Evolutionary conservation across 257 asterid species (phyloP).

Genomic region (Euphrasia confusa): DNA sequence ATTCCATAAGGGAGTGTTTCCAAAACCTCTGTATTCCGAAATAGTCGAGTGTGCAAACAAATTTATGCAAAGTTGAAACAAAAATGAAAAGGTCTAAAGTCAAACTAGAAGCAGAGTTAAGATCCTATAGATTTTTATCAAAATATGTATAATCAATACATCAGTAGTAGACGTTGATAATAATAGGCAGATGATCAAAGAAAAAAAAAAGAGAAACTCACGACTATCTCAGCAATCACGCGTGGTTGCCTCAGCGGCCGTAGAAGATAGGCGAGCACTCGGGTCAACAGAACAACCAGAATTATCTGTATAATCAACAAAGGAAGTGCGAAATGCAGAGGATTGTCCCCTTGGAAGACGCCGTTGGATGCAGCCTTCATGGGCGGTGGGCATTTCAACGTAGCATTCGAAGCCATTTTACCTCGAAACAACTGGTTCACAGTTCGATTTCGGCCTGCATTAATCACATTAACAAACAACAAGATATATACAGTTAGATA

Average conservation of each 20-base stretch:
- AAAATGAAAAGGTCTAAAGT: background rate
- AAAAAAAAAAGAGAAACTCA: conserved; percentile 32
- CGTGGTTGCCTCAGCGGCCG: conserved; percentile 73
- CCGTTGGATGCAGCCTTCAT: conserved; percentile 84
- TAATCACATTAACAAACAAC: conserved; percentile 2
- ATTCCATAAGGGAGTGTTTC: background rate
- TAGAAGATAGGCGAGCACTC: conserved; percentile 57
- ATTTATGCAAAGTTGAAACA: too few species aligned
- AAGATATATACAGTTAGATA: background rate
- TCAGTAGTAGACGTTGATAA: background rate
- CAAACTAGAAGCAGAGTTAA: background rate
- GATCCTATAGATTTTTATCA: too few species aligned
- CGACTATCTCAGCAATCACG: conserved; percentile 75
- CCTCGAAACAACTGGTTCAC: background rate
- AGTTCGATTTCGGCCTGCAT: conserved; percentile 19
- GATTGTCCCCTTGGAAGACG: conserved; percentile 69
- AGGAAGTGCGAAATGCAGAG: conserved; percentile 69
- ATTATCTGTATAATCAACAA: conserved; percentile 62
- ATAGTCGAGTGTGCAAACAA: too few species aligned
- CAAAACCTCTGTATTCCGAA: too few species aligned
- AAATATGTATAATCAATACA: too few species aligned
- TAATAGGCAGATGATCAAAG: background rate
- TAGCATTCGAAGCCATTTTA: conserved; percentile 38
- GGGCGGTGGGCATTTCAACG: conserved; percentile 40
- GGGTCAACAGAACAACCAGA: conserved; percentile 52